Conservation (phyloP, 2,329 filamentous ascomycete species). For the Ophiostoma sp. region DNA sequence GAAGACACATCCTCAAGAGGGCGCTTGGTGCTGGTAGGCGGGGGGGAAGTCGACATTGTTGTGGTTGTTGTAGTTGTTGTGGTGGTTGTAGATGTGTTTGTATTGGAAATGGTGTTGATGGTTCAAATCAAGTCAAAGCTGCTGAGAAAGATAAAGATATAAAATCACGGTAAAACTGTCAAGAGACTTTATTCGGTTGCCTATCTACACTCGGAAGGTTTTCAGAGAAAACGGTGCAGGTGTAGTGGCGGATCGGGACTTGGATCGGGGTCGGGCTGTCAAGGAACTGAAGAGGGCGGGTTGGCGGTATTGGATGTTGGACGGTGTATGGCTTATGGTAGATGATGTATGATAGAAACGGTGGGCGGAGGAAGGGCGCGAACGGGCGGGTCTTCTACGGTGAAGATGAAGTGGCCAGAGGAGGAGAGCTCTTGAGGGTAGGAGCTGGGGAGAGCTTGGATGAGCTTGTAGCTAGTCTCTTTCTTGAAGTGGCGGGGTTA, state of each 20-base stretch:
- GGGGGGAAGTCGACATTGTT: constrained; percentile 67
- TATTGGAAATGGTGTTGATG: not conserved
- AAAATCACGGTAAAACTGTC: constrained; percentile 10
- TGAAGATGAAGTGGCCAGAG: constrained; percentile 20
- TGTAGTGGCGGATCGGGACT: constrained; percentile 54
- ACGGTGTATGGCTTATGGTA: not conserved
- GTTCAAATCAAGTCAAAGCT: not conserved
- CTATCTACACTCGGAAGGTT: constrained; percentile 78
- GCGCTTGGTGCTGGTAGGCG: constrained; percentile 70
- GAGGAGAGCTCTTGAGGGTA: constrained; percentile 11
- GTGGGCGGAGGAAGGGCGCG: constrained; percentile 18
- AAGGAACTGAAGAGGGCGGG: constrained; percentile 29
- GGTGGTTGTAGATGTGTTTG: not conserved
- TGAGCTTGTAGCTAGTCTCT: constrained; percentile 2
- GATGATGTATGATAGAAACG: constrained; percentile 5
- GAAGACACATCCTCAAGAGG: constrained; percentile 96
- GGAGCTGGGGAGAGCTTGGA: constrained; percentile 4
- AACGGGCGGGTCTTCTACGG: constrained; percentile 18
- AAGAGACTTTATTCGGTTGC: constrained; percentile 24
- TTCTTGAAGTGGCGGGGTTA: constrained; percentile 9
- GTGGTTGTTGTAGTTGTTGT: constrained; percentile 30
- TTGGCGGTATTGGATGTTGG: not conserved
- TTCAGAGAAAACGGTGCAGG: constrained; percentile 89
- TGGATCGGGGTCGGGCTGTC: constrained; percentile 28
- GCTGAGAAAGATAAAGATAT: not conserved